These are phyloP conservation scores for Hyphopichia burtonii DNA, from an alignment of 1,139 yeast species.

Conservation along the genomic window DNA sequence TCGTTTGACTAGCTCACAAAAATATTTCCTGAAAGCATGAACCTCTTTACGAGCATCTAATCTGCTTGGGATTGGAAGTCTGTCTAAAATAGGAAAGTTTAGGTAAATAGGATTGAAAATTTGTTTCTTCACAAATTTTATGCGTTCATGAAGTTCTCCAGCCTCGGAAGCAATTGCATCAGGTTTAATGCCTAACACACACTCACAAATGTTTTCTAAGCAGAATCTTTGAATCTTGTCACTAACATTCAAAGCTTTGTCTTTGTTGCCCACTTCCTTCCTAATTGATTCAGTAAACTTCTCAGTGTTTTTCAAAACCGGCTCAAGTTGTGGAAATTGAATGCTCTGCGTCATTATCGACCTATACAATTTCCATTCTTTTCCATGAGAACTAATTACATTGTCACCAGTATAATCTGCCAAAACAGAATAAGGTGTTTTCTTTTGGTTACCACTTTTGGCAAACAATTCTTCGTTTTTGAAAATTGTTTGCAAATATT, in stretches of 20 bases:
- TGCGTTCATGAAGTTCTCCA: conserved; percentile 35
- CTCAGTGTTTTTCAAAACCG: conserved; percentile 34
- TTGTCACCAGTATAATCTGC: conserved; percentile 63
- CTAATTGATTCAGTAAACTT: conserved; percentile 17
- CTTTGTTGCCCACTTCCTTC: conserved; percentile 5
- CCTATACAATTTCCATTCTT: conserved; percentile 52
- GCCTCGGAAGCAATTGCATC: conserved; percentile 20
- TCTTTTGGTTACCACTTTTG: conserved; percentile 61
- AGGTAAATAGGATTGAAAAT: conserved; percentile 56
- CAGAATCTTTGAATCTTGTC: conserved; percentile 48
- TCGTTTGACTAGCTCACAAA: conserved; percentile 22
- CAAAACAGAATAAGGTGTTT: conserved; percentile 56
- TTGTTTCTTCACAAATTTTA: conserved; percentile 48
- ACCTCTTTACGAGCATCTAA: conserved; percentile 45
- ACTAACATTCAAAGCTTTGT: conserved; percentile 22
- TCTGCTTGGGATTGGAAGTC: conserved; percentile 50
- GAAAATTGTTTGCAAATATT: conserved; percentile 44
- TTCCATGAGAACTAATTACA: conserved; percentile 60
- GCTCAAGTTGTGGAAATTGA: conserved; percentile 46
- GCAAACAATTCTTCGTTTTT: conserved; percentile 50
- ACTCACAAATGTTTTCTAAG: conserved; percentile 51
- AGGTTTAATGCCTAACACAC: conserved; percentile 51
- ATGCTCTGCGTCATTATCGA: conserved; percentile 46
- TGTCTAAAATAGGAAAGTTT: conserved; percentile 56
- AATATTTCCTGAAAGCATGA: conserved; percentile 35